Evolutionary conservation across 306 rosid genomes (phyloP).

Genomic region (Vigna radiata): DNA sequence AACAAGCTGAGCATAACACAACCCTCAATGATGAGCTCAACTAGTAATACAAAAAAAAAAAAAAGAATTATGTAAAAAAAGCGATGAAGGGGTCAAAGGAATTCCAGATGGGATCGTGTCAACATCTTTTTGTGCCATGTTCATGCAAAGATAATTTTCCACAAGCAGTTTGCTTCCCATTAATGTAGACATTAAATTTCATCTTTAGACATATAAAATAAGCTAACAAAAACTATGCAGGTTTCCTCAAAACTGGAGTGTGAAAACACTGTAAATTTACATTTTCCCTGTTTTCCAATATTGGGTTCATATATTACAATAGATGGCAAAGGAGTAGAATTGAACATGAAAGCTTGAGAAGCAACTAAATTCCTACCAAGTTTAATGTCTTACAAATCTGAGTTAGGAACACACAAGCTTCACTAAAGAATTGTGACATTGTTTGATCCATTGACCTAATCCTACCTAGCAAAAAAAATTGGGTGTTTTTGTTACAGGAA

Average conservation of each 20-base stretch:
- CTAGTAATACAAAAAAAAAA: neutral
- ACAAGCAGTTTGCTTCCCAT: neutral
- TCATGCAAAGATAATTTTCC: constrained; percentile 14
- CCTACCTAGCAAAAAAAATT: neutral
- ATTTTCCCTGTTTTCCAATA: neutral
- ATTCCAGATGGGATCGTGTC: neutral
- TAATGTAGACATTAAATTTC: neutral
- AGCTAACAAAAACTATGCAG: neutral
- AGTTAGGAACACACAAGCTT: neutral
- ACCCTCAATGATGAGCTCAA: neutral
- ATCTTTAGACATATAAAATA: neutral
- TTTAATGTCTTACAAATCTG: neutral
- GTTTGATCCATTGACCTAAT: neutral
- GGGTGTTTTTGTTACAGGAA: constrained; percentile 8
- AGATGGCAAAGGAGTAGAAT: neutral
- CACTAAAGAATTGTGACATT: neutral
- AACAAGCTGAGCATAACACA: neutral
- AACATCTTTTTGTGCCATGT: constrained; percentile 13
- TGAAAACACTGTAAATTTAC: neutral
- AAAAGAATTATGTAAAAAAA: neutral
- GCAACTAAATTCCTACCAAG: neutral
- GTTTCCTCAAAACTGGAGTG: neutral
- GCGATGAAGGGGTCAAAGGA: neutral
- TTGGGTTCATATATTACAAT: constrained; percentile 20
- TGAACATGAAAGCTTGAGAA: neutral